Evolutionary conservation across 768 basidiomycete species (phyloP).

Genomic region (Rossbeevera mucosa): DNA sequence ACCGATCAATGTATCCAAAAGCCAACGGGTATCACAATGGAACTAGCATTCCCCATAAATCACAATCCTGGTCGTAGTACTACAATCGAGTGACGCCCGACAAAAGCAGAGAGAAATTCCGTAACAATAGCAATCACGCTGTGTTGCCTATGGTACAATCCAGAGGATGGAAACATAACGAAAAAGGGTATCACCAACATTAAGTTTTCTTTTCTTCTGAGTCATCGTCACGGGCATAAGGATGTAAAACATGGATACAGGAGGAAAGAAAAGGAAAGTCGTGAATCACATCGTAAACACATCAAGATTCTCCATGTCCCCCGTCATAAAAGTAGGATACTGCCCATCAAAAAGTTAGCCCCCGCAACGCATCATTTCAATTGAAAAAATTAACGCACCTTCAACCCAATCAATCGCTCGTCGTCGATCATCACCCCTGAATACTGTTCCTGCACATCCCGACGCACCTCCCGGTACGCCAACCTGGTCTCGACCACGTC

Average conservation of each 20-base stretch:
- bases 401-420: conserved; percentile 37
- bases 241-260: neutral
- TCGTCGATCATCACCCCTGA: conserved; percentile 43
- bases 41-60: too few species aligned
- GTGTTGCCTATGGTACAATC: neutral
- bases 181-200: neutral
- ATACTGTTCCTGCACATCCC: conserved; percentile 26
- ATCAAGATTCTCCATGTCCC: conserved; percentile 32
- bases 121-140: neutral
- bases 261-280: neutral
- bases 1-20: neutral
- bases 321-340: conserved; percentile 27
- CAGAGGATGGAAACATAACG: neutral
- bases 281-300: conserved; percentile 29
- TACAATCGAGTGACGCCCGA: neutral
- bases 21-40: neutral
- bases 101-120: neutral
- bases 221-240: neutral
- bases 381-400: conserved; percentile 23
- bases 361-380: neutral
- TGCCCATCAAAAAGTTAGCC: conserved; percentile 1
- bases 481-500: conserved; percentile 24
- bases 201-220: neutral
- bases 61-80: neutral
- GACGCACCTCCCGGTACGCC: conserved; percentile 30